These are phyloP conservation scores for Lizanozyma gosingica DNA, from an alignment of 1,139 yeast genomes.

Conservation along the genomic window DNA sequence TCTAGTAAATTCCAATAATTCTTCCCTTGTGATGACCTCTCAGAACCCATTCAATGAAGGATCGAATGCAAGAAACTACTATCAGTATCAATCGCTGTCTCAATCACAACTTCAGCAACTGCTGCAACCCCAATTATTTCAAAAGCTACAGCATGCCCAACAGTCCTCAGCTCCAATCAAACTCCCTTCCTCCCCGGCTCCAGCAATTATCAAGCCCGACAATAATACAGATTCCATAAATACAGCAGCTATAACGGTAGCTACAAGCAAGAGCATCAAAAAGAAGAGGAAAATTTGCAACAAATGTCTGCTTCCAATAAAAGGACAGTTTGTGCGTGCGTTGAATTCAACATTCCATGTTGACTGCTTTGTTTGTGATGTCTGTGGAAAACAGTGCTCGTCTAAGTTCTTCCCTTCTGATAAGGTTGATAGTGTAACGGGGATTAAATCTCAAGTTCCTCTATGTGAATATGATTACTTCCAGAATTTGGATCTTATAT, in stretches of 20 bases:
- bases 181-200: constrained; percentile 5
- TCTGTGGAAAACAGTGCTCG: constrained; percentile 71
- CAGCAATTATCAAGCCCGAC: constrained; percentile 2
- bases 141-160: constrained; percentile 4
- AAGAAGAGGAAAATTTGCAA: constrained; percentile 41
- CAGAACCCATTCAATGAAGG: background rate
- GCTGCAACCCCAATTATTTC: constrained; percentile 2
- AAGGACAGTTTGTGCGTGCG: constrained; percentile 83
- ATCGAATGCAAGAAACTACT: background rate
- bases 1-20: too few species aligned
- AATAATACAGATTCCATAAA: background rate
- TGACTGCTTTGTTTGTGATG: constrained; percentile 78
- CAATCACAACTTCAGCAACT: constrained; percentile 3
- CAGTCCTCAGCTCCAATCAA: constrained; percentile 2
- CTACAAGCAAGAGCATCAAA: constrained; percentile 1
- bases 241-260: background rate
- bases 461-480: constrained; percentile 92
- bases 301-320: constrained; percentile 56
- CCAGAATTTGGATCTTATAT: constrained; percentile 70
- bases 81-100: background rate
- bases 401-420: constrained; percentile 52
- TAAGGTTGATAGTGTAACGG: constrained; percentile 25
- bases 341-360: constrained; percentile 74
- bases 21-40: background rate
- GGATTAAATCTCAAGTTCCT: constrained; percentile 44